A percentile compares a stretch with the other conserved stretches of the same genome.
Conservation (phyloP, 2,329 filamentous ascomycete species). For the Fusarium brevicatenulatum region DNA sequence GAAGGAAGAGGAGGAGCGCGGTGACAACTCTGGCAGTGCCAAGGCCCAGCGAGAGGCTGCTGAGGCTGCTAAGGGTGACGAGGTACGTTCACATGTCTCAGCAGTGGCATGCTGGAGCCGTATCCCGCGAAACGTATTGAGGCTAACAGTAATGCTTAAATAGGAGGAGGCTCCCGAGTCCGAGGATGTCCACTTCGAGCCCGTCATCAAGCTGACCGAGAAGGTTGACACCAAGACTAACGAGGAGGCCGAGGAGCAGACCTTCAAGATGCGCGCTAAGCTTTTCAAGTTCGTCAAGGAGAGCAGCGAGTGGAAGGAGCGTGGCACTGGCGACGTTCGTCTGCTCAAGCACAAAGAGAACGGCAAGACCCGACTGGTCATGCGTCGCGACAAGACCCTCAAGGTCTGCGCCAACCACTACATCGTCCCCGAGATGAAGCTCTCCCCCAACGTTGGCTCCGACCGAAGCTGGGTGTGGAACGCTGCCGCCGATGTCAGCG, state of each 20-base stretch:
- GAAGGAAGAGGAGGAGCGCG: slow-evolving; percentile 82
- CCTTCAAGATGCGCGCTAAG: slow-evolving; percentile 99
- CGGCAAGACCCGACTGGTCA: slow-evolving; percentile 95
- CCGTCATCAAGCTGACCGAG: slow-evolving; percentile 94
- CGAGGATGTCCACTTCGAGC: slow-evolving; percentile 96
- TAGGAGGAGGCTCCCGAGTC: slow-evolving; percentile 82
- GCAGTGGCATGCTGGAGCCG: slow-evolving; percentile 14
- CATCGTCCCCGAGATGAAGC: slow-evolving; percentile 98
- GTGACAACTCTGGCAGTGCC: slow-evolving; percentile 88
- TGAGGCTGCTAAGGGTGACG: slow-evolving; percentile 65
- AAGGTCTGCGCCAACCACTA: slow-evolving; percentile 99
- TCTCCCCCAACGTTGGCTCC: slow-evolving; percentile 96
- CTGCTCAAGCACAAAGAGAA: slow-evolving; percentile 99
- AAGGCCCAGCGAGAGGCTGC: slow-evolving; percentile 78
- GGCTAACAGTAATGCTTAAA: slow-evolving; percentile 12
- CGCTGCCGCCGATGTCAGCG: slow-evolving; percentile 94
- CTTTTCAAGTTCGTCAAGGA: slow-evolving; percentile 98
- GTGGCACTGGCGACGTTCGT: slow-evolving; percentile 94
- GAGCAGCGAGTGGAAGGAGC: slow-evolving; percentile 97
- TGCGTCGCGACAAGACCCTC: slow-evolving; percentile 99
- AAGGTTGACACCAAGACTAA: slow-evolving; percentile 98
- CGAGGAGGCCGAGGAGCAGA: slow-evolving; percentile 96
- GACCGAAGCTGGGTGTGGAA: slow-evolving; percentile 99
- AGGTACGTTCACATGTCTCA: slow-evolving; percentile 56
- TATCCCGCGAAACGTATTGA: not conserved